phyloP scores from a whole-genome alignment of 2,329 filamentous ascomycete species.

The Botrytis squamosa region DNA sequence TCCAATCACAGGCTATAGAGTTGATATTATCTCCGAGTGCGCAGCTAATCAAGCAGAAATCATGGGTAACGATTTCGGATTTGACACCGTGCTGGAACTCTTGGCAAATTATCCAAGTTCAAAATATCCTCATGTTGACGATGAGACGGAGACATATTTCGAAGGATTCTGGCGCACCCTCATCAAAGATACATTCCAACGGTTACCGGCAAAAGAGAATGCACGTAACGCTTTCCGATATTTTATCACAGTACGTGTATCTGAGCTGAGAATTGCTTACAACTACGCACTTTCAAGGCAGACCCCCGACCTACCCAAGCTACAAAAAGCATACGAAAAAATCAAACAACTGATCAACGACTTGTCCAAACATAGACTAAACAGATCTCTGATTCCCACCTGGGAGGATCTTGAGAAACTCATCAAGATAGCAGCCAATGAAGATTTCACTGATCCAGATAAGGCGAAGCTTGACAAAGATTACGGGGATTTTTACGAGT shows the following conservation, averaged over 20 bases:
- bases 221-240: slow-evolving; percentile 10
- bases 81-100: slow-evolving; percentile 8
- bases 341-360: not conserved
- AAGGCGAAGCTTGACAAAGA: slow-evolving; percentile 5
- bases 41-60: slow-evolving; percentile 14
- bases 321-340: not conserved
- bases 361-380: not conserved
- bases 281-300: not conserved
- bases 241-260: slow-evolving; percentile 15
- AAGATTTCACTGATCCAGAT: not conserved
- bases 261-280: slow-evolving; percentile 4
- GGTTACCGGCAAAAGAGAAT: slow-evolving; percentile 2
- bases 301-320: not conserved
- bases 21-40: slow-evolving; percentile 1
- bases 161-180: slow-evolving; percentile 26
- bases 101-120: not conserved
- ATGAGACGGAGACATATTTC: not conserved
- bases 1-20: not conserved
- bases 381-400: not conserved
- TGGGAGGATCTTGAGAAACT: not conserved
- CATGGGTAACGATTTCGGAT: slow-evolving; percentile 17
- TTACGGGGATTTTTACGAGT: slow-evolving; percentile 19
- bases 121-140: not conserved
- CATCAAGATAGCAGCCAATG: not conserved
- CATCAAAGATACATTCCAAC: slow-evolving; percentile 24